phyloP scores from a whole-genome alignment of 108 stramenopile species.

The Cyclotella cryptica region DNA sequence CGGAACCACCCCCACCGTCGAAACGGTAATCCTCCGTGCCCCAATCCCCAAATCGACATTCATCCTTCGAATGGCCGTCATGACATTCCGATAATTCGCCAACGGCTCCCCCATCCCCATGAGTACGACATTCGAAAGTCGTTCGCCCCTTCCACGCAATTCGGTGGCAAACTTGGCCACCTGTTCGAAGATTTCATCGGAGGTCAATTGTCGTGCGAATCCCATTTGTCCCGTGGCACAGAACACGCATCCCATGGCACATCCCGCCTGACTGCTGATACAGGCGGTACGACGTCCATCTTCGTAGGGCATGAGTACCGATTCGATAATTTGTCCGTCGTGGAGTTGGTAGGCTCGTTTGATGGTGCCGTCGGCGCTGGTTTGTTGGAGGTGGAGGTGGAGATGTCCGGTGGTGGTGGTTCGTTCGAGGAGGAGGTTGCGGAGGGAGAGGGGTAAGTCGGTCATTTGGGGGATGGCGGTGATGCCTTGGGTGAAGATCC shows the following conservation, averaged over 20 bases:
- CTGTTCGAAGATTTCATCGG: constrained; percentile 94
- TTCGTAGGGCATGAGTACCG: constrained; percentile 96
- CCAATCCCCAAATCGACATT: constrained; percentile 93
- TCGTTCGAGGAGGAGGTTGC: constrained; percentile 60
- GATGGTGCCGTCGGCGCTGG: constrained; percentile 89
- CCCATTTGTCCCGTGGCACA: constrained; percentile 96
- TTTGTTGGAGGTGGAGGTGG: constrained; percentile 66
- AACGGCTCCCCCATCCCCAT: constrained; percentile 98
- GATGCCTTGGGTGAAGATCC: constrained; percentile 84
- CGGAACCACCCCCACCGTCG: constrained; percentile 91
- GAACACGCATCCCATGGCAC: constrained; percentile 90
- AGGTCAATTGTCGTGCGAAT: constrained; percentile 90
- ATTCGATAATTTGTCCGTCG: constrained; percentile 95
- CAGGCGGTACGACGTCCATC: constrained; percentile 97
- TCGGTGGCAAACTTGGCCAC: constrained; percentile 81
- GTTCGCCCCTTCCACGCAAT: constrained; percentile 59
- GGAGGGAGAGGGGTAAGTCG: constrained; percentile 82
- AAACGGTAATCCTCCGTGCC: constrained; percentile 92
- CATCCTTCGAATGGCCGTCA: constrained; percentile 86
- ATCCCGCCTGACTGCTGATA: constrained; percentile 96
- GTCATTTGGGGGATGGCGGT: constrained; percentile 81
- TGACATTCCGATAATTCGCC: constrained; percentile 94
- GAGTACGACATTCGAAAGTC: constrained; percentile 94
- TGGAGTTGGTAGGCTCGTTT: constrained; percentile 90
- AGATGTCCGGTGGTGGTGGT: constrained; percentile 68